Evolutionary conservation across 352 stramenopile species (phyloP), one percentile per base, ranked within the genome.

Genomic region (Globisporangium viniferum): DNA sequence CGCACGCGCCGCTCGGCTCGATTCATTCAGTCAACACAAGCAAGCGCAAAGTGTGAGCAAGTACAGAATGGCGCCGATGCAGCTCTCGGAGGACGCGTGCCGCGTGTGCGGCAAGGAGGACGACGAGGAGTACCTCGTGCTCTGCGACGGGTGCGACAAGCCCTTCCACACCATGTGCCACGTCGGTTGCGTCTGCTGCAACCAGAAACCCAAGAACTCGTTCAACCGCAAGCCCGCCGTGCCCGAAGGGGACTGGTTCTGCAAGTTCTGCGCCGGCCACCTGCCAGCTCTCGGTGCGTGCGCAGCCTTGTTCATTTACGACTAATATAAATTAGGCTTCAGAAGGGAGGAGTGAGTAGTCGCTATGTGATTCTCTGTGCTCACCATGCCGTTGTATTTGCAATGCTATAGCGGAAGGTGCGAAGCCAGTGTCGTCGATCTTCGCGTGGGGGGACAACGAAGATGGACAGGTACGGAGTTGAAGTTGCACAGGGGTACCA

Each of bases 161-260:
- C 72, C 84, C 27, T 94, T 87, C 75, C 87, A 94, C 69, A 92
- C 84, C 12, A 78, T 75, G 46, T 94, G 84, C 75, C 80, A 88
- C 67, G 69, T 82, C 12, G 86, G 86, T 61, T 94, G 86, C 74
- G 82, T 86, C 27, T 94, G 86, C 76, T 94, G 86, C 73, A 78
- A 80, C 62, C 76, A 81, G 44, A 92, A 92, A 68, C 86, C 86
- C 59, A 88, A 86, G 70, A 88, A 83, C 75, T 89, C 82, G 70
- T 92, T 92, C 71, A 82, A 80, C 49, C 84, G 84, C 72, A 90
- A 91, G 65, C 84, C 82, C 12, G 72, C 82, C 0, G 86, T 94
- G 64, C 86, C 86, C 36, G 84, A 94, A 29, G 86, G 86, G 67
- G 86, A 94, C 72, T 94, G 86, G 86, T 94, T 92, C 66, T 92